phyloP scores from a whole-genome alignment of 345 rosid species.

The Balakata baccata region DNA sequence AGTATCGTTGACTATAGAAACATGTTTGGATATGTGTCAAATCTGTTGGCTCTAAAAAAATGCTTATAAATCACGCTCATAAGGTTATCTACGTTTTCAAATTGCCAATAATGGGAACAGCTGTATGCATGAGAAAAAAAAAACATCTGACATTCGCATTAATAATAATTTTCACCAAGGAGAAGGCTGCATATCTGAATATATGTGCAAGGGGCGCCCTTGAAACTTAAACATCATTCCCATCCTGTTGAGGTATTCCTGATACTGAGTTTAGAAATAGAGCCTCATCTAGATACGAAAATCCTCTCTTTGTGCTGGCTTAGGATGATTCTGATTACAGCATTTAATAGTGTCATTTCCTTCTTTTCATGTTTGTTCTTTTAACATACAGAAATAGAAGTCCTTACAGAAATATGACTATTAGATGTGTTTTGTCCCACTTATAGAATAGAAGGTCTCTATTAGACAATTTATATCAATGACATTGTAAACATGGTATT shows the following conservation, averaged over 20 bases:
- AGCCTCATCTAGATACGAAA: not conserved
- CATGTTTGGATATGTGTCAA: not conserved
- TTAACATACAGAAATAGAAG: not conserved
- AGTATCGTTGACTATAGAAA: not conserved
- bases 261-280: not conserved
- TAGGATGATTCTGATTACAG: slow-evolving; percentile 1
- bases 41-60: not conserved
- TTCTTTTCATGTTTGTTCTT: not conserved
- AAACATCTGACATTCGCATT: not conserved
- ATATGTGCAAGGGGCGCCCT: not conserved
- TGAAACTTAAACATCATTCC: not conserved
- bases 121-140: not conserved
- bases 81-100: not conserved
- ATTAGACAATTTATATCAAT: not conserved
- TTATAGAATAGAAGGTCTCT: too few relatives aligned
- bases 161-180: not conserved
- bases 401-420: not conserved
- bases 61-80: too few relatives aligned
- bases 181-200: not conserved
- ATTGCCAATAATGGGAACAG: not conserved
- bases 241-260: not conserved
- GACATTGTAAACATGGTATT: not conserved
- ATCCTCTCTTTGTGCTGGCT: not conserved
- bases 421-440: not conserved
- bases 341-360: not conserved